Conservation (phyloP, 2,329 filamentous ascomycete genomes). For the Fusarium sacchari region DNA sequence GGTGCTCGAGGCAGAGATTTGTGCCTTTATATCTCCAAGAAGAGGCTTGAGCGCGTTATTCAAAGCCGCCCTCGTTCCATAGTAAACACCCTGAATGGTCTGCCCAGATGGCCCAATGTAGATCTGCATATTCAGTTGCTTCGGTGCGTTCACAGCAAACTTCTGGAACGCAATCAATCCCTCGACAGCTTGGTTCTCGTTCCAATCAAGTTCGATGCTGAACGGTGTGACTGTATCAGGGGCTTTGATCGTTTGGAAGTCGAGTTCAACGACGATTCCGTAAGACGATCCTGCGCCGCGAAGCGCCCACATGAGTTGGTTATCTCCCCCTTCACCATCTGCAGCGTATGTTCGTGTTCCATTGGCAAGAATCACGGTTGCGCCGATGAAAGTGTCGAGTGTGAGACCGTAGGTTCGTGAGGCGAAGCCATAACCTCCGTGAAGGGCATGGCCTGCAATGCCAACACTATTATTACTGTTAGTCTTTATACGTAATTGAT, state of each 20-base stretch:
- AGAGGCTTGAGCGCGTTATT: slow-evolving; percentile 31
- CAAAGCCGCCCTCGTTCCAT: slow-evolving; percentile 35
- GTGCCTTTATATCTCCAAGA: slow-evolving; percentile 22
- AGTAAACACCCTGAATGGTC: slow-evolving; percentile 45
- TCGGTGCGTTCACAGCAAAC: slow-evolving; percentile 34
- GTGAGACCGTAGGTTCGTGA: slow-evolving; percentile 44
- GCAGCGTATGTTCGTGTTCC: slow-evolving; percentile 39
- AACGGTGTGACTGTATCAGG: slow-evolving; percentile 37
- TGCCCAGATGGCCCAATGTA: slow-evolving; percentile 31
- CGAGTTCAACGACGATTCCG: slow-evolving; percentile 45
- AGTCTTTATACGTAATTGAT: neutral
- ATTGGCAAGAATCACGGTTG: slow-evolving; percentile 45
- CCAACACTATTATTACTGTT: slow-evolving; percentile 43
- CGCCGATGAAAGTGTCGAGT: slow-evolving; percentile 44
- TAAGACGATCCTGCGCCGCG: slow-evolving; percentile 47
- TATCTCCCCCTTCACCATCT: slow-evolving; percentile 25
- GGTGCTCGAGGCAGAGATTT: slow-evolving; percentile 13
- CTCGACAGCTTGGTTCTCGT: slow-evolving; percentile 16
- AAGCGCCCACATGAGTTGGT: slow-evolving; percentile 46
- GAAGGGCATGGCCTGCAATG: slow-evolving; percentile 43
- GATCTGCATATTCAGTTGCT: slow-evolving; percentile 46
- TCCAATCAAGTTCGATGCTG: slow-evolving; percentile 36
- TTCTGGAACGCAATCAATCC: slow-evolving; percentile 43
- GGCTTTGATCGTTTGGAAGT: slow-evolving; percentile 42
- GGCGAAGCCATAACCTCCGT: slow-evolving; percentile 47